phyloP scores from a whole-genome alignment of 345 rosid genomes.

The Salix dunnii region DNA sequence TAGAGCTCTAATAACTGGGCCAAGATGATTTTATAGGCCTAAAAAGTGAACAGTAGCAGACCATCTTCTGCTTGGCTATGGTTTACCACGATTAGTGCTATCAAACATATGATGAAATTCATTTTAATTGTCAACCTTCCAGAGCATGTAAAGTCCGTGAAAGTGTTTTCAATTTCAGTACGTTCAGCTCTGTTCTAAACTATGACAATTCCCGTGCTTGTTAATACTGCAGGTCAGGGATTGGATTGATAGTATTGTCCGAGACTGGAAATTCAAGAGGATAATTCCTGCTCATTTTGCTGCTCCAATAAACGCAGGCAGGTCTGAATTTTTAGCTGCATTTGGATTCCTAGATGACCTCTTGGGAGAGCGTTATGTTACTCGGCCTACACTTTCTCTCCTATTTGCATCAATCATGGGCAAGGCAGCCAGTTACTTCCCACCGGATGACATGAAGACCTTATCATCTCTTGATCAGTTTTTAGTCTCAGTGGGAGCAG shows the following conservation, averaged over 20 bases:
- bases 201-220: not conserved
- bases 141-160: not conserved
- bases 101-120: not conserved
- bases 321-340: conserved; percentile 83
- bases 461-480: conserved; percentile 88
- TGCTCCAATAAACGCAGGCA: conserved; percentile 75
- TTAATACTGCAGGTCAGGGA: conserved; percentile 63
- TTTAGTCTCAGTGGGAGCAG: conserved; percentile 85
- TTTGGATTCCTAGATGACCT: conserved; percentile 87
- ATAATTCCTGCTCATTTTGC: conserved; percentile 96
- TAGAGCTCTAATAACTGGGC: not conserved
- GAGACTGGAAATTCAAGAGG: conserved; percentile 91
- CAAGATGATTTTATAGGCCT: not conserved
- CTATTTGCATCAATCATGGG: conserved; percentile 74
- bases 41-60: not conserved
- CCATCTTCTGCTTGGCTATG: not conserved
- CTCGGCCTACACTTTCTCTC: conserved; percentile 66
- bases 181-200: conserved; percentile 5
- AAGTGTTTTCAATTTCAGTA: not conserved
- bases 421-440: conserved; percentile 92
- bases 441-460: conserved; percentile 95
- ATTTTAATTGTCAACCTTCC: not conserved
- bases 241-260: conserved; percentile 77
- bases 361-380: conserved; percentile 61
- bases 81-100: not conserved